Evolutionary conservation across 768 basidiomycete genomes (phyloP).

Genomic region (Solioccasus polychromus): DNA sequence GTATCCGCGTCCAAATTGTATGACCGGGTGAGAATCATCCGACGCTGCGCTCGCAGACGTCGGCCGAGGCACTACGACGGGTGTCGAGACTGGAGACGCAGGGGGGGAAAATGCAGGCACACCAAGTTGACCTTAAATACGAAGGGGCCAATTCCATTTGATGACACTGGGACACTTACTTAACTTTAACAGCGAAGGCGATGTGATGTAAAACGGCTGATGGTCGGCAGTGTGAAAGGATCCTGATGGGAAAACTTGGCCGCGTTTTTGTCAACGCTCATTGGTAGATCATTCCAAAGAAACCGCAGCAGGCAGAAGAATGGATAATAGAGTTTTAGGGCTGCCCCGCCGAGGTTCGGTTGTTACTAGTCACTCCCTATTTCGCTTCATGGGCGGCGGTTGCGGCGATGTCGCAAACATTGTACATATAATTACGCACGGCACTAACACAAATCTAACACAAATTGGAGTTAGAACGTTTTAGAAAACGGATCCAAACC

Average conservation of each 20-base stretch:
- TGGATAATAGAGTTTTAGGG: conserved; percentile 32
- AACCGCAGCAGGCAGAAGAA: conserved; percentile 17
- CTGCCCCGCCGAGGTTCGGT: conserved; percentile 14
- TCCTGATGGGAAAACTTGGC: conserved; percentile 26
- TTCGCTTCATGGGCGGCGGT: conserved; percentile 1
- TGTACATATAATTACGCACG: background rate
- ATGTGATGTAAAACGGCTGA: conserved; percentile 35
- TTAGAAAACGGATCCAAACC: background rate
- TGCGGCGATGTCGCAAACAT: conserved; percentile 1
- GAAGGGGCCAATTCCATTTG: conserved; percentile 12
- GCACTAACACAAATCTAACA: conserved; percentile 2
- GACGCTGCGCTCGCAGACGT: conserved; percentile 18
- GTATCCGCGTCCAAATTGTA: conserved; percentile 21
- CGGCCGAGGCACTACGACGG: conserved; percentile 8
- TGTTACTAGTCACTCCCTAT: background rate
- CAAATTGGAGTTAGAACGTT: conserved; percentile 3
- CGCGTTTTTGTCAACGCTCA: conserved; percentile 11
- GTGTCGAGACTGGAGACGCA: conserved; percentile 6
- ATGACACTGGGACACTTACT: conserved; percentile 23
- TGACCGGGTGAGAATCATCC: conserved; percentile 27
- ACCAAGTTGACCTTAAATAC: conserved; percentile 31
- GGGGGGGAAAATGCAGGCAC: background rate
- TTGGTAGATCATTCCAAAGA: conserved; percentile 25
- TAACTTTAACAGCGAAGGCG: conserved; percentile 30
- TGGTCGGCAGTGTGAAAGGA: conserved; percentile 26